Conservation (phyloP, 2,329 filamentous ascomycete genomes). For the Neonectria punicea region DNA sequence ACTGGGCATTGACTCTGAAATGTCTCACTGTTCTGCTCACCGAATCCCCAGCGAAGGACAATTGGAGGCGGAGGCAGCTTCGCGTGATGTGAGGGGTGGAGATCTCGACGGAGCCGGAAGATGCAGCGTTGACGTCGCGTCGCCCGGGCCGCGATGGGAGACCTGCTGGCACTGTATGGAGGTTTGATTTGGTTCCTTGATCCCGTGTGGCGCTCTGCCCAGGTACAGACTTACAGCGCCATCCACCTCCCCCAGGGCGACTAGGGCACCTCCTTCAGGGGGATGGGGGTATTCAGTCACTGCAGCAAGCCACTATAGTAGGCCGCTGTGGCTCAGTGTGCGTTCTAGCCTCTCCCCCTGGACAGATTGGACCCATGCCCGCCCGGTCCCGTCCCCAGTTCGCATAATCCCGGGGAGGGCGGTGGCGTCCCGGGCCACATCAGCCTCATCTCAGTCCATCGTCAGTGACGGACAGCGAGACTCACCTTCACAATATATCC, state of each 20-base stretch:
- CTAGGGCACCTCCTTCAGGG: not conserved
- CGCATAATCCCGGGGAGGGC: not conserved
- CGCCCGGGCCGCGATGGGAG: not conserved
- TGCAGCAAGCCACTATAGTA: not conserved
- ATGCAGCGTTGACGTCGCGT: conserved; percentile 11
- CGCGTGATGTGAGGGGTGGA: not conserved
- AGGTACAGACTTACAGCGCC: not conserved
- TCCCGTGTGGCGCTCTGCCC: no score
- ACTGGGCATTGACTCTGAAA: not conserved
- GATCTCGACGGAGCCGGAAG: conserved; percentile 1
- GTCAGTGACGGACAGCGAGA: conserved; percentile 1
- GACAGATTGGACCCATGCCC: no score
- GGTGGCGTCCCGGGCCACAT: conserved; percentile 4
- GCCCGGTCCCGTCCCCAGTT: no score
- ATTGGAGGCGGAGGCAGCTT: not conserved
- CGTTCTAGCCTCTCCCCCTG: no score
- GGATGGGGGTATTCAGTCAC: not conserved
- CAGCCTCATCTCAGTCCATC: conserved; percentile 3
- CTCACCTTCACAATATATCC: not conserved
- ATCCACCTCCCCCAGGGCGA: not conserved
- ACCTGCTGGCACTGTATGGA: not conserved
- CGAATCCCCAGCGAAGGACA: not conserved
- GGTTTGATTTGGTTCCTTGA: conserved; percentile 4
- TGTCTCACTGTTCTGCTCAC: not conserved
- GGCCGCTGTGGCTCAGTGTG: not conserved